Conservation (phyloP, 345 rosid species). For the Lepidium africanum region DNA sequence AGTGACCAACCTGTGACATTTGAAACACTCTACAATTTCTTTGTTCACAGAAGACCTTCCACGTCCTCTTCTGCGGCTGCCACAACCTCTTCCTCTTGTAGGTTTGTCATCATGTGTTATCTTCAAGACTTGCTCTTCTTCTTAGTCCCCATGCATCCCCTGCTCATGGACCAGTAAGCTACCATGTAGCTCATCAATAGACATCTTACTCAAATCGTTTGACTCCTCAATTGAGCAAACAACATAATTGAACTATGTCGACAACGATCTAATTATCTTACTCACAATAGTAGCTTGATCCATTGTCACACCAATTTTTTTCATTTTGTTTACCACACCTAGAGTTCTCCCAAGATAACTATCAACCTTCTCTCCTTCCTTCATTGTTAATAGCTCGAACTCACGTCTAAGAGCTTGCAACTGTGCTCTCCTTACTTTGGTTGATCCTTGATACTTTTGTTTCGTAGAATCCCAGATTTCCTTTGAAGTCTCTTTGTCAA, state of each 20-base stretch:
- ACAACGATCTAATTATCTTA: neutral
- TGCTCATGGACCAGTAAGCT: constrained; percentile 1
- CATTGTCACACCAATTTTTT: no score
- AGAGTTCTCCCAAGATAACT: no score
- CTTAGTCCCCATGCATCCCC: neutral
- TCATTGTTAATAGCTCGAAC: neutral
- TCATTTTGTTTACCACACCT: no score
- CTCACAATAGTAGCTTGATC: neutral
- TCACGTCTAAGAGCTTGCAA: neutral
- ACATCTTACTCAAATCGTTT: neutral
- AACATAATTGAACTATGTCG: neutral
- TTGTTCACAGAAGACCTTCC: neutral
- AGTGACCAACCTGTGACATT: neutral
- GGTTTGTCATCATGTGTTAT: neutral
- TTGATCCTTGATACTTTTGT: neutral
- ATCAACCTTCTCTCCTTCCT: no score
- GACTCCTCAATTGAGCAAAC: neutral
- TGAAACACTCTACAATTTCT: no score
- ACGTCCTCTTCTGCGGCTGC: neutral
- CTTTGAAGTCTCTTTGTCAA: neutral
- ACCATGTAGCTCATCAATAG: constrained; percentile 5
- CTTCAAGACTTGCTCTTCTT: neutral
- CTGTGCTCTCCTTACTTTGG: neutral
- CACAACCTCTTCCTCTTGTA: neutral
- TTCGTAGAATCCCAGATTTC: neutral